Percentiles rank a stretch among this genome's conserved stretches.
phyloP scores from a whole-genome alignment of 768 basidiomycete genomes.

The Boletus rubescentipes region DNA sequence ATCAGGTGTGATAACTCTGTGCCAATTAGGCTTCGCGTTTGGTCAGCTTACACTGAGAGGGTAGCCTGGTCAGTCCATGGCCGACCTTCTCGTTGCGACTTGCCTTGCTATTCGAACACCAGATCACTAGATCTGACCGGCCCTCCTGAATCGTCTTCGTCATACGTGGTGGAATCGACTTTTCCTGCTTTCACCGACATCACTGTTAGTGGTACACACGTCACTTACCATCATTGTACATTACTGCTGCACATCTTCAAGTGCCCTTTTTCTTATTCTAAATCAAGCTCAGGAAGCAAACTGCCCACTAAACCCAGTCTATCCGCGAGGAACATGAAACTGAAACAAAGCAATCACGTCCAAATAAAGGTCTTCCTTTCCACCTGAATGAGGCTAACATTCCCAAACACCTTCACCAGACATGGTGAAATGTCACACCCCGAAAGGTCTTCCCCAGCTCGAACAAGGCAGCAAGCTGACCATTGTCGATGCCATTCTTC shows the following conservation, averaged over 20 bases:
- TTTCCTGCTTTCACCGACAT: neutral
- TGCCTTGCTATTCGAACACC: constrained; percentile 32
- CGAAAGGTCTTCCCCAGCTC: constrained; percentile 20
- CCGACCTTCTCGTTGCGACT: constrained; percentile 32
- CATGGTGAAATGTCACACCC: constrained; percentile 24
- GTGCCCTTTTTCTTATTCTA: neutral
- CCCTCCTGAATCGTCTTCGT: neutral
- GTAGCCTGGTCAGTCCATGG: constrained; percentile 26
- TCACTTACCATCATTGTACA: constrained; percentile 4
- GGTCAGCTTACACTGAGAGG: constrained; percentile 2
- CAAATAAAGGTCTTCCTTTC: neutral
- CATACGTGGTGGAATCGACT: neutral
- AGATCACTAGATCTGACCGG: constrained; percentile 17
- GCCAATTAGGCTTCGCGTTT: neutral
- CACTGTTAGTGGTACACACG: neutral
- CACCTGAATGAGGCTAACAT: neutral
- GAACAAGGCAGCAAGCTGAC: constrained; percentile 20
- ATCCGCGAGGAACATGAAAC: neutral
- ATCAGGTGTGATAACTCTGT: constrained; percentile 24
- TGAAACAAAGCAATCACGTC: neutral
- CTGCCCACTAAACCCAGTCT: neutral
- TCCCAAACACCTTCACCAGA: constrained; percentile 18
- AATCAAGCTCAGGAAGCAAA: neutral
- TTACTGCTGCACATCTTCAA: neutral
- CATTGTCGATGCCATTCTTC: constrained; percentile 1